These are phyloP conservation scores for Ramaria sp. DNA, from an alignment of 768 basidiomycete genomes.

Conservation along the genomic window DNA sequence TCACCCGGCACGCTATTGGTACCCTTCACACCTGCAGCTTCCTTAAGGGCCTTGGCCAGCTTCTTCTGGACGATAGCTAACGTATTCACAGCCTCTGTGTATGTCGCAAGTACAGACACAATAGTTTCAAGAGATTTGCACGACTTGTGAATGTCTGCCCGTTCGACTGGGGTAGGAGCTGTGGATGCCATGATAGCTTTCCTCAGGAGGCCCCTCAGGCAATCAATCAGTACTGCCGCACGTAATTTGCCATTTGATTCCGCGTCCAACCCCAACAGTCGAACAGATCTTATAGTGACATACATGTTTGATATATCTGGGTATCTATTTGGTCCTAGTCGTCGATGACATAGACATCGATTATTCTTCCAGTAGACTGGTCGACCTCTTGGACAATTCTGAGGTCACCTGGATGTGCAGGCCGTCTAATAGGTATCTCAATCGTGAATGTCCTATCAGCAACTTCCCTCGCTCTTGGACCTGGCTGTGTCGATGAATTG, in stretches of 20 bases:
- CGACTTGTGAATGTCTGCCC: constrained; percentile 67
- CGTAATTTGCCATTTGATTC: no score
- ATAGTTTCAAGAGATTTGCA: constrained; percentile 68
- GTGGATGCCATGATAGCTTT: constrained; percentile 6
- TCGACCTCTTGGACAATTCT: not conserved
- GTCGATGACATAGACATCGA: not conserved
- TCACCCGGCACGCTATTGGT: constrained; percentile 55
- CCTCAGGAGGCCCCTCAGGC: no score
- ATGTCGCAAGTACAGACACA: constrained; percentile 57
- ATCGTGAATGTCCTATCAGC: not conserved
- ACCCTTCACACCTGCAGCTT: constrained; percentile 49
- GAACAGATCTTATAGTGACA: no score
- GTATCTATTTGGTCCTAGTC: not conserved
- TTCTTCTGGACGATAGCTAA: constrained; percentile 64
- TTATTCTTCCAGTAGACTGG: not conserved
- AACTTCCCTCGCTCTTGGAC: not conserved
- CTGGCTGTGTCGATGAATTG: not conserved
- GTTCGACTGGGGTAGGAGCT: constrained; percentile 37
- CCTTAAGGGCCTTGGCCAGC: constrained; percentile 57
- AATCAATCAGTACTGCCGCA: no score
- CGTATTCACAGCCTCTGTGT: constrained; percentile 58
- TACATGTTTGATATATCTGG: no score
- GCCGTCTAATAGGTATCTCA: not conserved
- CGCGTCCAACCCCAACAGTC: no score
- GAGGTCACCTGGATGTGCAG: not conserved